Evolutionary conservation across 306 rosid species (phyloP), one percentile per base, ranked within the genome.

Genomic region (Vicia sativa): DNA sequence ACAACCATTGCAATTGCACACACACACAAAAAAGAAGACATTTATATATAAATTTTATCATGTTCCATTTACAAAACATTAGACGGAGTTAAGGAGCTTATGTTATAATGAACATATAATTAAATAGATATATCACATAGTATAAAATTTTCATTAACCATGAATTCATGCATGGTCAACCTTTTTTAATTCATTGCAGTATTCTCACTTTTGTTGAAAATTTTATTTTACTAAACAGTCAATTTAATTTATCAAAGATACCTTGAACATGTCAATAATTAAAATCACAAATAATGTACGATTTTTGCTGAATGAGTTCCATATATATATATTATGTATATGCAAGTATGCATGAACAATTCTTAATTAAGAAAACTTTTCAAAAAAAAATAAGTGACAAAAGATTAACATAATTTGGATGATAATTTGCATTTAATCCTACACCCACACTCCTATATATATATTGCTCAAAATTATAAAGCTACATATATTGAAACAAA

Each of bases 241-340:
- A 18, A 18, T 49, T 49, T 18, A 49, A 48, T 16, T 48, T 48
- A 16, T 48, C 19, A n/a, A n/a, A n/a, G n/a, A n/a, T n/a, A n/a
- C n/a, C n/a, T n/a, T n/a, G n/a, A n/a, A n/a, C n/a, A n/a, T n/a
- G n/a, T n/a, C n/a, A n/a, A n/a, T n/a, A n/a, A n/a, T n/a, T n/a
- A n/a, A n/a, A n/a, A n/a, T 66, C 45, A 31, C 26, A 68, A 16
- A 8, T 48, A 9, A 68, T 54, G 16, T 41, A 39, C n/a, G n/a
- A 26, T 55, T 38, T n/a, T 25, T 39, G 1, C 1, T 26, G 31
- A 42, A 44, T 26, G 31, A 56, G 34, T 37, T 50, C 49, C 5
- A 15, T 9, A 16, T 3, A 49, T 3, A 31, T 50, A n/a, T n/a
- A n/a, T n/a, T n/a, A n/a, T 18, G 16, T 67, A 21, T 50, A 67